Conservation (phyloP, 1,139 yeast genomes). For the Sugiyamaella pinicola region DNA sequence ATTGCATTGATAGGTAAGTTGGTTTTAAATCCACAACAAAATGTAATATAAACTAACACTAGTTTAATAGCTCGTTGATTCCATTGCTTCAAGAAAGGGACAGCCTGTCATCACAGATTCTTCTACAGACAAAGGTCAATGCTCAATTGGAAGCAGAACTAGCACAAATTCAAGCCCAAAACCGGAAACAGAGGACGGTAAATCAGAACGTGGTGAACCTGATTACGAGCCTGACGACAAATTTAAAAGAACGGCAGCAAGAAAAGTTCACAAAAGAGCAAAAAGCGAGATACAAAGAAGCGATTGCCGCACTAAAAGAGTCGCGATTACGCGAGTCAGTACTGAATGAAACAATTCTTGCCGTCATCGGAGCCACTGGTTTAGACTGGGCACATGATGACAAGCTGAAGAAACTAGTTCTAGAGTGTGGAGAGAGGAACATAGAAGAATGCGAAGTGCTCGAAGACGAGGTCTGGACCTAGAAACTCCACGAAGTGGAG, state of each 20-base stretch:
- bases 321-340: slow-evolving; percentile 24
- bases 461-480: slow-evolving; percentile 16
- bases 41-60: not conserved
- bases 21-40: not conserved
- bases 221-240: not conserved
- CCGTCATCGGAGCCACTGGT: slow-evolving; percentile 31
- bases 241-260: slow-evolving; percentile 12
- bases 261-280: slow-evolving; percentile 19
- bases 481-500: slow-evolving; percentile 3
- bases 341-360: slow-evolving; percentile 30
- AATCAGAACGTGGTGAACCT: slow-evolving; percentile 14
- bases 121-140: slow-evolving; percentile 3
- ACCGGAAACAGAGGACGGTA: slow-evolving; percentile 7
- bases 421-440: slow-evolving; percentile 24
- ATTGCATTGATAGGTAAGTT: slow-evolving; percentile 14
- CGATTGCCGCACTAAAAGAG: slow-evolving; percentile 18
- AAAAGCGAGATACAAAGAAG: slow-evolving; percentile 17
- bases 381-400: slow-evolving; percentile 32
- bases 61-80: slow-evolving; percentile 11
- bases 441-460: slow-evolving; percentile 6
- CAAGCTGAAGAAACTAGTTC: slow-evolving; percentile 24
- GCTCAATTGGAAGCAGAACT: slow-evolving; percentile 8
- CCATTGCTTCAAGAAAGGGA: slow-evolving; percentile 26
- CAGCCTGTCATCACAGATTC: slow-evolving; percentile 19
- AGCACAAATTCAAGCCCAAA: slow-evolving; percentile 4